These are phyloP conservation scores for Spizellomyces sp. DNA, from an alignment of 192 early-diverging fungal genomes.

Conservation along the genomic window DNA sequence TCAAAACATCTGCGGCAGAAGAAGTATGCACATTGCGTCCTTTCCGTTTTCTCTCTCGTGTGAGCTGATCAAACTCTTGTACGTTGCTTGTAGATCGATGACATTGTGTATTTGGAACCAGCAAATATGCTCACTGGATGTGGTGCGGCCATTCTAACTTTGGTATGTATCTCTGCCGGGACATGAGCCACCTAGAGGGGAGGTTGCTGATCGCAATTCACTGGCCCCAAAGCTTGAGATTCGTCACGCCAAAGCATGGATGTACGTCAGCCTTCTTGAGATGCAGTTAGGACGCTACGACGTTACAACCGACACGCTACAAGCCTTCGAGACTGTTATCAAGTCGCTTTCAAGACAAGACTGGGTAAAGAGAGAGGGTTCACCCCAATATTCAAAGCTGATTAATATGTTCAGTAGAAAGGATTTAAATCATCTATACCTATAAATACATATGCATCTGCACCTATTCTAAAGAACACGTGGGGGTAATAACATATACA, in stretches of 20 bases:
- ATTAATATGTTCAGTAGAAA: background rate
- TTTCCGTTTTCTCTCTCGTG: background rate
- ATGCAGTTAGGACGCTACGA: constrained; percentile 7
- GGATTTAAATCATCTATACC: constrained; percentile 2
- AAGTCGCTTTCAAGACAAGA: no score
- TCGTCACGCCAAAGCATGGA: background rate
- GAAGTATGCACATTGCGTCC: background rate
- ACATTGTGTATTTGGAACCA: background rate
- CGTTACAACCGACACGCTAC: background rate
- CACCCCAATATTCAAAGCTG: background rate
- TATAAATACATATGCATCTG: background rate
- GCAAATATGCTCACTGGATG: background rate
- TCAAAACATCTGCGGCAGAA: constrained; percentile 9
- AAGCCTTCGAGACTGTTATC: background rate
- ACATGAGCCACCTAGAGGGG: background rate
- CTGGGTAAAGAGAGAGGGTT: no score
- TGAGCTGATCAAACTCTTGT: background rate
- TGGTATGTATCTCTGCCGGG: background rate
- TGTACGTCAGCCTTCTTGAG: constrained; percentile 1
- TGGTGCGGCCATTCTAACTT: background rate
- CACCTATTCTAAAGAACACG: background rate
- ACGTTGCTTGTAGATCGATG: background rate
- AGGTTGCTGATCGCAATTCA: background rate
- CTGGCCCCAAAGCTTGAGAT: background rate
- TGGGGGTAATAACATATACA: background rate